A percentile compares a stretch with the other conserved stretches of the same genome.
phyloP scores from a whole-genome alignment of 192 early-diverging fungal species.

The Podila clonocystis region DNA sequence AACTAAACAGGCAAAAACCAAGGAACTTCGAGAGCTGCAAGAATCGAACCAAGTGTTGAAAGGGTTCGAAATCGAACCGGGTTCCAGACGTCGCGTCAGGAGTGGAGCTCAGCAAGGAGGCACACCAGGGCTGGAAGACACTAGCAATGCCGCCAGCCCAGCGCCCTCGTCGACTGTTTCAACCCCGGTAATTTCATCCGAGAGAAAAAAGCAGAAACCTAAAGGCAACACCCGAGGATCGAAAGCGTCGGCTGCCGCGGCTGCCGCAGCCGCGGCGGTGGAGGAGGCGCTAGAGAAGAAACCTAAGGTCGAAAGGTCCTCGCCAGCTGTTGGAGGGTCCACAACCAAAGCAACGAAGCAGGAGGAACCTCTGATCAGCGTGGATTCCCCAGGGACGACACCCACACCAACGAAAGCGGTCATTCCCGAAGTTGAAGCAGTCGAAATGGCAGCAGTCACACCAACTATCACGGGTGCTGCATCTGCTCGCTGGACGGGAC shows the following conservation, averaged over 20 bases:
- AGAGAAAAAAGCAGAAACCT: slow-evolving; percentile 24
- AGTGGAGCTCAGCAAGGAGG: slow-evolving; percentile 28
- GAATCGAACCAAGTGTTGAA: slow-evolving; percentile 53
- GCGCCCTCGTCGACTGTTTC: slow-evolving; percentile 36
- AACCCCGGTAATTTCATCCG: slow-evolving; percentile 12
- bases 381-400: slow-evolving; percentile 4
- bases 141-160: slow-evolving; percentile 38
- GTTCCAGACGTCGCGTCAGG: slow-evolving; percentile 33
- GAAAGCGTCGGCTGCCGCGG: slow-evolving; percentile 15
- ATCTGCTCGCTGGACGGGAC: slow-evolving; percentile 39
- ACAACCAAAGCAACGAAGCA: slow-evolving; percentile 1
- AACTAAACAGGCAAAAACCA: slow-evolving; percentile 54
- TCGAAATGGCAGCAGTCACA: neutral
- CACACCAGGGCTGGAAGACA: slow-evolving; percentile 36
- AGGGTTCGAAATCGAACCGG: slow-evolving; percentile 35
- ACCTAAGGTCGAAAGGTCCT: slow-evolving; percentile 21
- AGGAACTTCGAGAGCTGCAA: slow-evolving; percentile 58
- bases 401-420: slow-evolving; percentile 1
- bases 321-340: neutral
- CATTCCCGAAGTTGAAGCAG: neutral
- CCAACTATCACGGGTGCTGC: neutral
- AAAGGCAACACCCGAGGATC: slow-evolving; percentile 10
- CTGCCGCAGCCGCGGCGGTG: slow-evolving; percentile 3
- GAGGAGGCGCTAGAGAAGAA: slow-evolving; percentile 17
- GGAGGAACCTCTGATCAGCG: slow-evolving; percentile 1